These are phyloP conservation scores for Fomitopsis pinicola DNA, from an alignment of 1,284 basidiomycete genomes.

Conservation along the genomic window DNA sequence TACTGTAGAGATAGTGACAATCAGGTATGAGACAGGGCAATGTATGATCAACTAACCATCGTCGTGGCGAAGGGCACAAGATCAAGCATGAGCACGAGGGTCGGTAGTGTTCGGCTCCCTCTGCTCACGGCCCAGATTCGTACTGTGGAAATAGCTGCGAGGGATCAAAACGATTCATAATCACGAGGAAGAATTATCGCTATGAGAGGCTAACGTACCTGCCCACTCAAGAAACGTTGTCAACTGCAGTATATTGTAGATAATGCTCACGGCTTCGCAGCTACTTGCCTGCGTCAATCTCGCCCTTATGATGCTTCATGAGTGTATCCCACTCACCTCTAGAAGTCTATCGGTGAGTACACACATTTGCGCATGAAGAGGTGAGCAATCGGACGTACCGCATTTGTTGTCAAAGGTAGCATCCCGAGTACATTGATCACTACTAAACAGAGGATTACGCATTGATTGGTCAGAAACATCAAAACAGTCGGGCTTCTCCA, in stretches of 20 bases:
- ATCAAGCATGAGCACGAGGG: not conserved
- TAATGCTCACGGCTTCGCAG: not conserved
- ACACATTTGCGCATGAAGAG: not conserved
- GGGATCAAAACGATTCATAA: not conserved
- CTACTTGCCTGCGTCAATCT: not conserved
- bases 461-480: not conserved
- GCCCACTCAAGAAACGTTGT: not conserved
- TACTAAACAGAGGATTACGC: not conserved
- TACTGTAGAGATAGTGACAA: not conserved
- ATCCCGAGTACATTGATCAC: not conserved
- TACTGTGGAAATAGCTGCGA: not conserved
- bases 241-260: not conserved
- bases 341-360: not conserved
- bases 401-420: not conserved
- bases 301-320: too few relatives aligned
- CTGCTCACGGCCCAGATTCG: not conserved
- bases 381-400: not conserved
- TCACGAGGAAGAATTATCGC: not conserved
- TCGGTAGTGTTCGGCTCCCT: not conserved
- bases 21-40: not conserved
- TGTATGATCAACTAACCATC: not conserved
- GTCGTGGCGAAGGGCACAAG: not conserved
- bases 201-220: not conserved
- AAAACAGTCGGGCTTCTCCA: not conserved
- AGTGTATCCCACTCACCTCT: not conserved